Evolutionary conservation across 2,329 filamentous ascomycete species (phyloP).

Genomic region (Daldinia sp.): DNA sequence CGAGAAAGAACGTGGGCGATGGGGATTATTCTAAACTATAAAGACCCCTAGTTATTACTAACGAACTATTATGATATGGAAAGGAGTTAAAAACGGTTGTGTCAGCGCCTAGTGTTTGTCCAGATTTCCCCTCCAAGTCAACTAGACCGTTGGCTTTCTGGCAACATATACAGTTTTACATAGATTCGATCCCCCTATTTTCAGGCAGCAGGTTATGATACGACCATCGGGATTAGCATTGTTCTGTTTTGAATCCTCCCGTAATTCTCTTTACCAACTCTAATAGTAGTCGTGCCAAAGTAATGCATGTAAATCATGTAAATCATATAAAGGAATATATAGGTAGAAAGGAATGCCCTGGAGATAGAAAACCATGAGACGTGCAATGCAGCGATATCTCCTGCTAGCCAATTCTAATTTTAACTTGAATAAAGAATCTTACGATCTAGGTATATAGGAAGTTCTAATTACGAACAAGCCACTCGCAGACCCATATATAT

Average conservation of each 20-base stretch:
- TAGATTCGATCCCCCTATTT: conserved; percentile 38
- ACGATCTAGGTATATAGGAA: neutral
- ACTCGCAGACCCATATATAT: neutral
- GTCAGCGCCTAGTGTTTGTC: conserved; percentile 32
- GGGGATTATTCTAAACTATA: conserved; percentile 61
- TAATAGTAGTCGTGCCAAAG: neutral
- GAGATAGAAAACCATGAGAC: neutral
- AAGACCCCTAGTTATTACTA: conserved; percentile 17
- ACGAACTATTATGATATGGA: conserved; percentile 40
- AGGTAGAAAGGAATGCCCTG: no score
- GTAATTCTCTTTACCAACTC: neutral
- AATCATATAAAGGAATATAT: neutral
- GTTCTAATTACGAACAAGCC: neutral
- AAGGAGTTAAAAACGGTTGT: conserved; percentile 37
- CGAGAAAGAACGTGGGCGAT: conserved; percentile 60
- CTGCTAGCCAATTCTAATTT: neutral
- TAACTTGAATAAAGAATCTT: neutral
- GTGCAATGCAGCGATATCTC: neutral
- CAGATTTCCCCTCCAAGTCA: conserved; percentile 37
- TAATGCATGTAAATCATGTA: neutral
- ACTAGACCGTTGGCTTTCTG: conserved; percentile 31
- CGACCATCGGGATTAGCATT: neutral
- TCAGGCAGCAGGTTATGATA: conserved; percentile 21
- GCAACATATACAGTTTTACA: conserved; percentile 26
- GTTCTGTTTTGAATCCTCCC: no score